phyloP scores from a whole-genome alignment of 1,284 basidiomycete genomes.

The Ustilago curta region DNA sequence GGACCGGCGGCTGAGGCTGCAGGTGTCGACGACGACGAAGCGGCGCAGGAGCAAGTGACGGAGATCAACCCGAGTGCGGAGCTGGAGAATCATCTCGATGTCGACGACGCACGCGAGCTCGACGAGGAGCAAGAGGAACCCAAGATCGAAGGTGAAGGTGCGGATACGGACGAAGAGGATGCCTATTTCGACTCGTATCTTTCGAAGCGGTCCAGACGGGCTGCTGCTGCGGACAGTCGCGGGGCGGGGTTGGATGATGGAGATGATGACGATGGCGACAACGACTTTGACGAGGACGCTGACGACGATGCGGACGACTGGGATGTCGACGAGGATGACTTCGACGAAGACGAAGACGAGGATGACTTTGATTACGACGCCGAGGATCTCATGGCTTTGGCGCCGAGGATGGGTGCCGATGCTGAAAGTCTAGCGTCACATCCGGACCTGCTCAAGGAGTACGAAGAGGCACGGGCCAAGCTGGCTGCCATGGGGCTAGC shows the following conservation, averaged over 20 bases:
- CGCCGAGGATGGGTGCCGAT: slow-evolving; percentile 53
- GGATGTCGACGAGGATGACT: slow-evolving; percentile 73
- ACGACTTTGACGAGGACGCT: slow-evolving; percentile 17
- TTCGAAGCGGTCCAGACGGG: slow-evolving; percentile 21
- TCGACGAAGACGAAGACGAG: slow-evolving; percentile 53
- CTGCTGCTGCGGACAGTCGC: slow-evolving; percentile 24
- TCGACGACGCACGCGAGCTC: slow-evolving; percentile 77
- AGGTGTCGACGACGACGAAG: slow-evolving; percentile 22
- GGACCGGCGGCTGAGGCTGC: slow-evolving; percentile 19
- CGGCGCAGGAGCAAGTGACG: slow-evolving; percentile 18
- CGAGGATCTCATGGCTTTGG: slow-evolving; percentile 59
- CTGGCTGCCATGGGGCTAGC: slow-evolving; percentile 38
- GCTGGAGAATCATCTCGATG: slow-evolving; percentile 73
- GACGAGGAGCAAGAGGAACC: slow-evolving; percentile 48
- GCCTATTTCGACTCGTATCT: slow-evolving; percentile 45
- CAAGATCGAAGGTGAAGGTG: slow-evolving; percentile 49
- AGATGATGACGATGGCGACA: slow-evolving; percentile 14
- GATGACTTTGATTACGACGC: slow-evolving; percentile 63
- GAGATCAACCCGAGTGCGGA: slow-evolving; percentile 71
- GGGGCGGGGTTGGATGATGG: slow-evolving; percentile 75
- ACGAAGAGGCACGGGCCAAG: slow-evolving; percentile 60
- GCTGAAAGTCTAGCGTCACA: slow-evolving; percentile 32
- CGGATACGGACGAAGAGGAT: slow-evolving; percentile 75
- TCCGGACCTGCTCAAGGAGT: slow-evolving; percentile 60
- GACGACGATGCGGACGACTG: slow-evolving; percentile 75